Evolutionary conservation across 1,284 basidiomycete genomes (phyloP).

Genomic region (Boletus semigastroideus): DNA sequence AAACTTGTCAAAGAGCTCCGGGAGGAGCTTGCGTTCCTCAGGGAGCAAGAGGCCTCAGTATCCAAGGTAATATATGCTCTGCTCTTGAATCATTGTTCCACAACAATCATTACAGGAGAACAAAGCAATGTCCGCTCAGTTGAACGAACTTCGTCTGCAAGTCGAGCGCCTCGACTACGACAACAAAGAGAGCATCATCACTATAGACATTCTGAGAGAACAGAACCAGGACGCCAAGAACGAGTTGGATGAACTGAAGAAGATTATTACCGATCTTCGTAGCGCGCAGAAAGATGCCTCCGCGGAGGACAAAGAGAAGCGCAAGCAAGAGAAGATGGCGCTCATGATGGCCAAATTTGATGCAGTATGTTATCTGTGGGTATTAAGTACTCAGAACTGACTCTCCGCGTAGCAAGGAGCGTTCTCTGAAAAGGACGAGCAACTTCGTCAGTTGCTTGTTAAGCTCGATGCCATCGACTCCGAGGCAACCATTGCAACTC

Average conservation of each 20-base stretch:
- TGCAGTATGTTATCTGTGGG: slow-evolving; percentile 55
- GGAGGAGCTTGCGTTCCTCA: slow-evolving; percentile 85
- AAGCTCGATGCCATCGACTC: slow-evolving; percentile 81
- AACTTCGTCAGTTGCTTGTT: slow-evolving; percentile 78
- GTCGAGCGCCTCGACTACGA: slow-evolving; percentile 94
- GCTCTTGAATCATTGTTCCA: slow-evolving; percentile 4
- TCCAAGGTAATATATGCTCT: slow-evolving; percentile 55
- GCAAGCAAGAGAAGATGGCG: slow-evolving; percentile 99
- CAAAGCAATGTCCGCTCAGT: slow-evolving; percentile 84
- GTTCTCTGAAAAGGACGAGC: slow-evolving; percentile 93
- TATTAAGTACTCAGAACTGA: slow-evolving; percentile 9
- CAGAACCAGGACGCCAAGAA: slow-evolving; percentile 86
- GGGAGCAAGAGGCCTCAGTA: slow-evolving; percentile 83
- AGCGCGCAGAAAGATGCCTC: slow-evolving; percentile 81
- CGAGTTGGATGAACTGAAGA: slow-evolving; percentile 90
- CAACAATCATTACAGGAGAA: slow-evolving; percentile 64
- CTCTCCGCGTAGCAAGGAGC: slow-evolving; percentile 62
- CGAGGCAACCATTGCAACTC: slow-evolving; percentile 50
- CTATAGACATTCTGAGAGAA: slow-evolving; percentile 95
- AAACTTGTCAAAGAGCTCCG: slow-evolving; percentile 83
- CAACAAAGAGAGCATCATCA: slow-evolving; percentile 92
- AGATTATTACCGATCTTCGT: slow-evolving; percentile 79
- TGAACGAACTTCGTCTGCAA: slow-evolving; percentile 91
- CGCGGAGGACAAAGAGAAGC: slow-evolving; percentile 95
- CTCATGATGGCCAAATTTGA: slow-evolving; percentile 99